phyloP scores from a whole-genome alignment of 495 filamentous ascomycete species.

The Penicillium psychrofluorescens region DNA sequence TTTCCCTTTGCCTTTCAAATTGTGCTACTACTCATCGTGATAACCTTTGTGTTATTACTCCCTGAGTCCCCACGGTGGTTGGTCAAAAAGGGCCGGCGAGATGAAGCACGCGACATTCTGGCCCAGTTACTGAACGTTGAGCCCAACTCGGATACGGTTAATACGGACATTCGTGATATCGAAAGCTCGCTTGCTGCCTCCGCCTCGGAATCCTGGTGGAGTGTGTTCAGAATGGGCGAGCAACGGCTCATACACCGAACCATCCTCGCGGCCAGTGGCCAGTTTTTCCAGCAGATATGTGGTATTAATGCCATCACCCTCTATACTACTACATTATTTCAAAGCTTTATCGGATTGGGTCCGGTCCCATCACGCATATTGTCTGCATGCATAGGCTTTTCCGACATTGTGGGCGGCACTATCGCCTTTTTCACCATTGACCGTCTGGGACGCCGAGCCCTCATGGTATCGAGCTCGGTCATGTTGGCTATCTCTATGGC shows the following conservation, averaged over 20 bases:
- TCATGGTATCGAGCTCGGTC: constrained; percentile 49
- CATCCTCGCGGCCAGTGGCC: constrained; percentile 22
- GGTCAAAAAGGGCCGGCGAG: constrained; percentile 43
- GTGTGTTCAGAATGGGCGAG: constrained; percentile 16
- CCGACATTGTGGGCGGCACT: constrained; percentile 67
- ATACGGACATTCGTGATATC: constrained; percentile 22
- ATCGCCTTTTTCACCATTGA: constrained; percentile 74
- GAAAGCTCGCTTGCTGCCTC: constrained; percentile 22
- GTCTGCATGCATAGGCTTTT: constrained; percentile 68
- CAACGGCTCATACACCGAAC: constrained; percentile 17
- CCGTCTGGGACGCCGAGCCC: constrained; percentile 59
- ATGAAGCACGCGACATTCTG: constrained; percentile 37
- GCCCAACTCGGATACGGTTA: constrained; percentile 16
- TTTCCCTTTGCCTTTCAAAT: constrained; percentile 44
- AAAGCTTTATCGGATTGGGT: constrained; percentile 30
- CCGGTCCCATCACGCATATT: constrained; percentile 79
- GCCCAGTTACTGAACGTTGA: constrained; percentile 19
- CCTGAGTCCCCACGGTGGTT: constrained; percentile 55
- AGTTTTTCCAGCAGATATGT: constrained; percentile 48
- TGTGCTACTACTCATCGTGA: constrained; percentile 51
- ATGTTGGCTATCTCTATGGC: constrained; percentile 60
- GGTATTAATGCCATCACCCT: constrained; percentile 56
- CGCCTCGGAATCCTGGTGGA: constrained; percentile 9
- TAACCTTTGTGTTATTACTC: constrained; percentile 48
- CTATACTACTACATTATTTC: constrained; percentile 52